A percentile compares a stretch with the other conserved stretches of the same genome.
These are phyloP conservation scores for Populus tremula DNA, from an alignment of 345 rosid genomes.

Conservation along the genomic window DNA sequence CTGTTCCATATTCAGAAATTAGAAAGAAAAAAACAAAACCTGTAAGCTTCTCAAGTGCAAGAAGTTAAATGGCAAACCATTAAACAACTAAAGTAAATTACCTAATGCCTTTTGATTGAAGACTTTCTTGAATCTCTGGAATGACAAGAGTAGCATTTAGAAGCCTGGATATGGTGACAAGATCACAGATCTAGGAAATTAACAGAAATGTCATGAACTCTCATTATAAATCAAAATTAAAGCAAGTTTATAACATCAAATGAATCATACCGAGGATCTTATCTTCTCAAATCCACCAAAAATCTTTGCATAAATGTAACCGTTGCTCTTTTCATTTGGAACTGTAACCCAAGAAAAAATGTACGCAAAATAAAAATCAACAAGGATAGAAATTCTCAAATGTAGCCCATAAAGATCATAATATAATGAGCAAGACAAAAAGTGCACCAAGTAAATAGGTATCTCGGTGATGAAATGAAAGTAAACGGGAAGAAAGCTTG, in stretches of 20 bases:
- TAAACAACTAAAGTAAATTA: constrained; percentile 25
- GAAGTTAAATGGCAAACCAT: constrained; percentile 7
- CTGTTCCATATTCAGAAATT: constrained; percentile 37
- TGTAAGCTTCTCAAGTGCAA: neutral
- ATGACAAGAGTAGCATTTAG: constrained; percentile 98
- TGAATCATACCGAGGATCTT: constrained; percentile 70
- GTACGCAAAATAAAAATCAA: neutral
- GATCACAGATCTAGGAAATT: constrained; percentile 98
- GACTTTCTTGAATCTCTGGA: constrained; percentile 96
- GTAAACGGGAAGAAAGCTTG: neutral
- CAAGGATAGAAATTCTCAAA: neutral
- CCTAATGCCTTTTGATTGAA: constrained; percentile 91
- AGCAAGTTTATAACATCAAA: constrained; percentile 1
- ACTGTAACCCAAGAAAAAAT: constrained; percentile 38
- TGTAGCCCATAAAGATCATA: neutral
- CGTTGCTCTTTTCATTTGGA: constrained; percentile 52
- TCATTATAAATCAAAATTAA: constrained; percentile 7
- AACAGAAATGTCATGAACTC: constrained; percentile 39
- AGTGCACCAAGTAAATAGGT: neutral
- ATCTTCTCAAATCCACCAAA: constrained; percentile 95
- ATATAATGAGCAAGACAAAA: neutral
- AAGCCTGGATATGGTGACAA: constrained; percentile 99
- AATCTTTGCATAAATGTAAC: constrained; percentile 85
- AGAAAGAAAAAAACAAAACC: neutral
- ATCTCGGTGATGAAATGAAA: neutral